A percentile compares a stretch with the other conserved stretches of the same genome.
These are phyloP conservation scores for Metschnikowia gelsemii DNA, from an alignment of 805 yeast species.

Conservation along the genomic window DNA sequence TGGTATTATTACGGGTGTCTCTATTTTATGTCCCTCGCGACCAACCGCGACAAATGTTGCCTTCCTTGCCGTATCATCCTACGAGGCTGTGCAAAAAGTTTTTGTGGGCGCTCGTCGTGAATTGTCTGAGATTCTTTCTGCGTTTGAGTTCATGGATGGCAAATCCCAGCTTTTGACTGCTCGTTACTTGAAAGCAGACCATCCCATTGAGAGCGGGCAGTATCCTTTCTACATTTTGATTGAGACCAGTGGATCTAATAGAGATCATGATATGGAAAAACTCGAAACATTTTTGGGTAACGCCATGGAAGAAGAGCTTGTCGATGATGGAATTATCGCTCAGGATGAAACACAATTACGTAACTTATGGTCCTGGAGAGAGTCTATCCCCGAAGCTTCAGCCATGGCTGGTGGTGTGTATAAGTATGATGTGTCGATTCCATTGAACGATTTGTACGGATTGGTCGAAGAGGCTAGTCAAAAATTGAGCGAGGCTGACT, in stretches of 20 bases:
- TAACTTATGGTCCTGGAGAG: slow-evolving; percentile 95
- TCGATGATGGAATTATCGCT: slow-evolving; percentile 93
- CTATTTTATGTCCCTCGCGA: slow-evolving; percentile 85
- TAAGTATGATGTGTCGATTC: slow-evolving; percentile 94
- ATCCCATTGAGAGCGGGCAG: slow-evolving; percentile 74
- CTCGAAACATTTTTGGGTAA: slow-evolving; percentile 79
- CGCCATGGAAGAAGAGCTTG: slow-evolving; percentile 79
- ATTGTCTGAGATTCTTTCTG: slow-evolving; percentile 81
- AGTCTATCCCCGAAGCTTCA: slow-evolving; percentile 85
- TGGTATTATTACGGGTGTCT: slow-evolving; percentile 87
- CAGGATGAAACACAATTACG: slow-evolving; percentile 87
- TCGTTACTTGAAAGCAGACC: slow-evolving; percentile 54
- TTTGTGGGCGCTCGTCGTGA: slow-evolving; percentile 77
- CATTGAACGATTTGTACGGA: slow-evolving; percentile 75
- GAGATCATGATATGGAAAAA: slow-evolving; percentile 90
- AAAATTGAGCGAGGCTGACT: slow-evolving; percentile 52
- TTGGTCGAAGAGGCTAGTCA: slow-evolving; percentile 76
- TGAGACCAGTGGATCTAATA: slow-evolving; percentile 94
- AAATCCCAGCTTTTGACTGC: slow-evolving; percentile 65
- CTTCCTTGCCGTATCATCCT: slow-evolving; percentile 76
- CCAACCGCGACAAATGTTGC: slow-evolving; percentile 87
- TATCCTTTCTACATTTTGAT: slow-evolving; percentile 89
- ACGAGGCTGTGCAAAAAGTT: slow-evolving; percentile 79
- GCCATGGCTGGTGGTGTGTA: slow-evolving; percentile 90
- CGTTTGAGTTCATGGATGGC: slow-evolving; percentile 91